Evolutionary conservation across 495 filamentous ascomycete species (phyloP).

Genomic region (Delitschia confertaspora): DNA sequence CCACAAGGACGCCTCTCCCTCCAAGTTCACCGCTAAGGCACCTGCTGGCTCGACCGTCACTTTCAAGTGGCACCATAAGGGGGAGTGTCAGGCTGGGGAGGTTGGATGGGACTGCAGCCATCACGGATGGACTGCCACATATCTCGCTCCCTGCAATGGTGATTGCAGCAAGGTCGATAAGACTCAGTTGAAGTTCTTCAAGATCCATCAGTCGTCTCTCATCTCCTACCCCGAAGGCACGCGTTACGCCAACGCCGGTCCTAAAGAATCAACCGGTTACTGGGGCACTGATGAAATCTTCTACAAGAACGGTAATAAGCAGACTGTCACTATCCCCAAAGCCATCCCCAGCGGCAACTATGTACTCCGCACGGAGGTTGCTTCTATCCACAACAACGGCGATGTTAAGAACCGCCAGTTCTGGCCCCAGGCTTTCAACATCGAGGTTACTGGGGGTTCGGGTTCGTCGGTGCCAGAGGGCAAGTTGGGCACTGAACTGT

Average conservation of each 20-base stretch:
- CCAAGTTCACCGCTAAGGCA: neutral
- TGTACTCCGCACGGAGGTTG: constrained; percentile 5
- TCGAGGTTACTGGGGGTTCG: constrained; percentile 6
- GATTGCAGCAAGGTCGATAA: constrained; percentile 5
- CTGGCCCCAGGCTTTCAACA: constrained; percentile 6
- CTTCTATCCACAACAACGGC: constrained; percentile 1
- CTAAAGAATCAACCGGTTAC: neutral
- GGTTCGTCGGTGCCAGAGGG: constrained; percentile 1
- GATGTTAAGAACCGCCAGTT: neutral
- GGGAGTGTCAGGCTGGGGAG: neutral
- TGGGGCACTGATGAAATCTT: constrained; percentile 5
- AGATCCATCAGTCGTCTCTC: constrained; percentile 1
- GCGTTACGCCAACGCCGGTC: neutral
- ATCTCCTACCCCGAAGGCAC: constrained; percentile 7
- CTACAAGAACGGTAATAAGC: constrained; percentile 2
- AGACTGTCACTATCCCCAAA: constrained; percentile 4
- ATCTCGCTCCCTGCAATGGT: constrained; percentile 6
- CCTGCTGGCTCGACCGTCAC: constrained; percentile 1
- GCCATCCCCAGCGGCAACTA: constrained; percentile 9
- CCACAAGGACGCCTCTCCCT: constrained; percentile 1
- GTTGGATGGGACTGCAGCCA: constrained; percentile 8
- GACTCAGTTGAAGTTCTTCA: constrained; percentile 5
- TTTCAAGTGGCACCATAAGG: constrained; percentile 3
- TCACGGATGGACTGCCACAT: constrained; percentile 5
- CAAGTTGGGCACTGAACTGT: constrained; percentile 1